These are phyloP conservation scores for Fremontodendron californicum DNA, from an alignment of 345 rosid genomes.

Conservation along the genomic window DNA sequence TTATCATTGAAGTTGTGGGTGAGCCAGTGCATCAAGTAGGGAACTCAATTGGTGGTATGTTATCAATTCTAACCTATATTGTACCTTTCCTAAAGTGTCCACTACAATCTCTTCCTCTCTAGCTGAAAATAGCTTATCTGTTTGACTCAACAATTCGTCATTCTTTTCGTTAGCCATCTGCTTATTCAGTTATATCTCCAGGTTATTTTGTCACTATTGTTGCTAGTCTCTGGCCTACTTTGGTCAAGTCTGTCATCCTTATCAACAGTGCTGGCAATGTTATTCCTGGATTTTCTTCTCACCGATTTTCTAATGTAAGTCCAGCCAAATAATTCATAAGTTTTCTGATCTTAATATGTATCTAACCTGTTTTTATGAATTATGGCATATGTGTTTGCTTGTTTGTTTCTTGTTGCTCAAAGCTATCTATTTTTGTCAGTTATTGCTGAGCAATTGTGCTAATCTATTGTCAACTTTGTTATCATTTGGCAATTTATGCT, in stretches of 20 bases:
- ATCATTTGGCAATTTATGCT: background rate
- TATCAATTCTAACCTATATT: conserved; percentile 3
- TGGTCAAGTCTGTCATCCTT: conserved; percentile 65
- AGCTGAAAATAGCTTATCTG: background rate
- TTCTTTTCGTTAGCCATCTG: conserved; percentile 6
- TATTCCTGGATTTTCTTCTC: conserved; percentile 51
- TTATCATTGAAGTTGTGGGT: conserved; percentile 64
- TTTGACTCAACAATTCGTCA: background rate
- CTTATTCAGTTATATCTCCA: conserved; percentile 27
- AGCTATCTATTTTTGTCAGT: background rate
- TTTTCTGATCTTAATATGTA: conserved; percentile 6
- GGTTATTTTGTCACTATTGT: conserved; percentile 69
- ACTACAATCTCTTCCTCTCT: background rate
- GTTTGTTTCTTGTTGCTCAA: background rate
- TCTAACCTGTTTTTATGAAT: background rate
- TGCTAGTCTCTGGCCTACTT: conserved; percentile 63
- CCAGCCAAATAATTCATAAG: background rate
- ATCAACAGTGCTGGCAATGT: conserved; percentile 77
- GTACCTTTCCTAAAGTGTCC: background rate
- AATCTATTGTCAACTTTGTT: background rate
- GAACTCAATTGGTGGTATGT: conserved; percentile 84
- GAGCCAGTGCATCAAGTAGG: conserved; percentile 85
- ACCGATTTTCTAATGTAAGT: conserved; percentile 45
- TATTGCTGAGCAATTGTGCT: background rate
- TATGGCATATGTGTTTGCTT: background rate